Evolutionary conservation across 2,329 filamentous ascomycete genomes (phyloP), one percentile per base, ranked within the genome.

Genomic region (Arthrobotrys iridis): DNA sequence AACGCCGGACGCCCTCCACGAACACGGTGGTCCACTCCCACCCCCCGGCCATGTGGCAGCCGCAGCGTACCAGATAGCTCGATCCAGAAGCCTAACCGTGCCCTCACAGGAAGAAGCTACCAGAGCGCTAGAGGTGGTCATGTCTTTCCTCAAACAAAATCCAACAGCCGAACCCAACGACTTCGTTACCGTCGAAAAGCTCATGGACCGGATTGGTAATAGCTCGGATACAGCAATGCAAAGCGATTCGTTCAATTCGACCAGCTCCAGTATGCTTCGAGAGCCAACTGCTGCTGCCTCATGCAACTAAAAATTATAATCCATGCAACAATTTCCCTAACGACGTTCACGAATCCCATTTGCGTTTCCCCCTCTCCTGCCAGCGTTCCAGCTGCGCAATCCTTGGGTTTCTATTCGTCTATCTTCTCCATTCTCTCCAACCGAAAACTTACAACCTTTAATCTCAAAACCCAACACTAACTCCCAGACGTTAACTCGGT

Each of bases 51-150:
- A 48, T 37, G 60, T 62, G 18, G 62, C 58, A 22, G 70, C 62
- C 7, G 45, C 67, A n/a, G 55, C 60, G 13, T 75, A 55, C 22
- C 71, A 75, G 15, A 75, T 75, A 40, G 71, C 71, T 11, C 71
- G 71, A 74, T 79, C n/a, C 70, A 78, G 43, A 78, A 78, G 15
- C 72, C 78, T 35, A 79, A 80, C 28, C 11, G 57, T 70, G 37
- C 91, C 91, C 0, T 93, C 90, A 0, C 91, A 93, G 78, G 93
- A 97, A 79, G 93, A 98, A 81, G 93, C 93, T 2, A 87, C 91
- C 40, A 87, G 88, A 59, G 94, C 93, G 0, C 86, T 96, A 3
- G 90, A 94, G 79, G 89, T 93, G 1, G 88, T 97, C 18, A 87
- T 96, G 81, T 90, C 84, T 74, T 97, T 94, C 80, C 91, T 97